Percentiles rank a stretch among this genome's conserved stretches.
Conservation (phyloP, 345 rosid genomes). For the Brassica nigra region DNA sequence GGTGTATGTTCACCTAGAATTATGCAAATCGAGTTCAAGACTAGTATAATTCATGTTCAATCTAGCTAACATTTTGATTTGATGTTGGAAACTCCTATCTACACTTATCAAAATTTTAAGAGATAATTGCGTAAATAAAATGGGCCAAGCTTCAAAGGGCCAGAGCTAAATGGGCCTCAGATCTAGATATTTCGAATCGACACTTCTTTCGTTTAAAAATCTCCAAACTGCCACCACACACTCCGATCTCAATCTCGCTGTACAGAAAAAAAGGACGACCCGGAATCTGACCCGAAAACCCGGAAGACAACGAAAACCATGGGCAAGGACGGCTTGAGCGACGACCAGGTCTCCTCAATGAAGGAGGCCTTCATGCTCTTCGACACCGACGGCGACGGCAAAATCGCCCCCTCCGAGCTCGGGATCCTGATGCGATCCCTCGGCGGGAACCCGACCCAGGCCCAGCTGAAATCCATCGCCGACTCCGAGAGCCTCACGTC, state of each 20-base stretch:
- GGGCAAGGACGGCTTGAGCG: slow-evolving; percentile 86
- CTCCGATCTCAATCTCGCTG: slow-evolving; percentile 17
- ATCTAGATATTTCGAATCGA: neutral
- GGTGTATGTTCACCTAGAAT: neutral
- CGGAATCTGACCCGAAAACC: slow-evolving; percentile 21
- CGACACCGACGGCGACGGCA: slow-evolving; percentile 92
- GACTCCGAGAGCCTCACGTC: slow-evolving; percentile 68
- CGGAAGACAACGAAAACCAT: slow-evolving; percentile 39
- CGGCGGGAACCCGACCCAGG: slow-evolving; percentile 97
- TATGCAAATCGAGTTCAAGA: neutral
- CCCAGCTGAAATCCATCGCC: slow-evolving; percentile 77
- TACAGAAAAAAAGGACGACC: slow-evolving; percentile 17
- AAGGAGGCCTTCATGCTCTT: slow-evolving; percentile 94
- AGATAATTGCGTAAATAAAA: neutral
- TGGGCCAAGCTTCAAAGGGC: slow-evolving; percentile 24
- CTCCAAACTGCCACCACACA: slow-evolving; percentile 2
- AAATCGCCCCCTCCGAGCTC: slow-evolving; percentile 91
- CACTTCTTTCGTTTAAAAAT: neutral
- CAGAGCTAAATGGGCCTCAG: slow-evolving; percentile 14
- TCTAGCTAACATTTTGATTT: neutral
- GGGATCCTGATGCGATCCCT: slow-evolving; percentile 98
- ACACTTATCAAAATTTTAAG: too few relatives aligned
- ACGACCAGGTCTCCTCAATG: slow-evolving; percentile 94
- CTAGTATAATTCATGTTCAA: too few relatives aligned
- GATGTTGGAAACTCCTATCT: neutral